Base-by-base conservation (phyloP, 257 asterid genomes). In the Nemophila menziesii region DNA sequence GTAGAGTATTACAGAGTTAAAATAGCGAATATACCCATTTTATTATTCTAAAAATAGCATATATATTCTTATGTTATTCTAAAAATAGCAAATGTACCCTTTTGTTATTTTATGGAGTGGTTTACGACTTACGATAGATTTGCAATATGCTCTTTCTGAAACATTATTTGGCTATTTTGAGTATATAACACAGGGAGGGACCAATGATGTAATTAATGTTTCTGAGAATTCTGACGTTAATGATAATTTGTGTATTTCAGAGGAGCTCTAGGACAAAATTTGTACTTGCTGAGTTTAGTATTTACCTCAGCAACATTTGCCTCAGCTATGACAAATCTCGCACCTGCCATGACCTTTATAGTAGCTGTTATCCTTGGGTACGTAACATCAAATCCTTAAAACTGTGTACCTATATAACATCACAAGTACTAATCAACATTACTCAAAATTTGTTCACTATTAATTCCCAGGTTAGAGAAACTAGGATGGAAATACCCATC, bases 241-340 rank as follows among this genome's bases (percentile, higher is more conserved):
- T n/a, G 36, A 29, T 29, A 29, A 29, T 29, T 29, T 29, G 8
- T 26, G 33, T 11, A 42, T 12, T 69, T 41, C 63, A 82, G 94
- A 41, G 92, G 86, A 47, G 22, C 92, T 5, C 37, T 82, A 5
- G 87, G 79, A 22, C 94, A 82, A 45, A 82, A 75, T 58, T 54
- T 75, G 12, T 73, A 56, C 64, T 11, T 75, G 49, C 55, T 65
- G 52, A 64, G 82, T 22, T 34, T 82, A 33, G 54, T 22, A 2
- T 56, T 70, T 13, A 75, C 87, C 21, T 79, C 94, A 10, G 72
- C 79, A 33, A 82, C 84, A 1, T 79, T 70, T 60, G 61, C 58
- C 12, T 48, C 94, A 0, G 92, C 94, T 23, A 70, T 78, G 70
- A 57, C 62, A 22, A 82, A 79, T 57, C 92, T 82, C 18, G 52